phyloP scores from a whole-genome alignment of 2,329 filamentous ascomycete species.

The Akanthomyces muscarius region DNA sequence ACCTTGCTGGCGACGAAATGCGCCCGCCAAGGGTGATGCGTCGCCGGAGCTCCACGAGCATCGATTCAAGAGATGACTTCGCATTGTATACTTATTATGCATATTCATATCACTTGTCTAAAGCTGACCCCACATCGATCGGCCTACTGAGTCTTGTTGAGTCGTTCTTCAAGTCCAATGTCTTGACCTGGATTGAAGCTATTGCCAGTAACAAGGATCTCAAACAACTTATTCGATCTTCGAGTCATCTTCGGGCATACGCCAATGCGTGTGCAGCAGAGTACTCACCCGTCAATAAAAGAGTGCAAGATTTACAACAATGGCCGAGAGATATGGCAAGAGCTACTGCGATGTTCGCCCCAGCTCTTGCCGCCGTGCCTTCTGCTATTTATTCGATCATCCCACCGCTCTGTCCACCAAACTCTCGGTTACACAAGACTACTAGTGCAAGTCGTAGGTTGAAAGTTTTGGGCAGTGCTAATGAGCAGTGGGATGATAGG shows the following conservation, averaged over 20 bases:
- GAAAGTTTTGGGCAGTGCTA: constrained; percentile 23
- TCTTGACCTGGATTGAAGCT: constrained; percentile 36
- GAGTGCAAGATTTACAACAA: constrained; percentile 21
- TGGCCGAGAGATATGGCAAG: constrained; percentile 31
- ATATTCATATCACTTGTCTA: constrained; percentile 34
- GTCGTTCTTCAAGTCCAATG: constrained; percentile 30
- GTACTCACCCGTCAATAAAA: not conserved
- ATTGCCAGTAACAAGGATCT: constrained; percentile 17
- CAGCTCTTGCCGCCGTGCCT: constrained; percentile 26
- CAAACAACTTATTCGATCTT: constrained; percentile 1
- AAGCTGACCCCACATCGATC: constrained; percentile 21
- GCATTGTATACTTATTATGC: constrained; percentile 29
- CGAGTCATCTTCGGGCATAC: constrained; percentile 2
- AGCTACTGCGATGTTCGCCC: constrained; percentile 29
- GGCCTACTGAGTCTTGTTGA: constrained; percentile 26
- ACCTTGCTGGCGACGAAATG: constrained; percentile 33
- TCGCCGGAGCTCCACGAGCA: constrained; percentile 17
- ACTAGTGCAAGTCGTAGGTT: constrained; percentile 18
- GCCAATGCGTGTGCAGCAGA: not conserved
- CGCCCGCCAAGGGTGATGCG: constrained; percentile 28
- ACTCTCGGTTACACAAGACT: constrained; percentile 25
- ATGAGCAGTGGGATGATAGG: constrained; percentile 30
- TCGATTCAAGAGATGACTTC: constrained; percentile 20
- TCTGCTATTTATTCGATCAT: constrained; percentile 31
- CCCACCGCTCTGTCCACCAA: constrained; percentile 30